Base-by-base conservation (phyloP, 2,329 filamentous ascomycete genomes). In the Talaromyces sp. region DNA sequence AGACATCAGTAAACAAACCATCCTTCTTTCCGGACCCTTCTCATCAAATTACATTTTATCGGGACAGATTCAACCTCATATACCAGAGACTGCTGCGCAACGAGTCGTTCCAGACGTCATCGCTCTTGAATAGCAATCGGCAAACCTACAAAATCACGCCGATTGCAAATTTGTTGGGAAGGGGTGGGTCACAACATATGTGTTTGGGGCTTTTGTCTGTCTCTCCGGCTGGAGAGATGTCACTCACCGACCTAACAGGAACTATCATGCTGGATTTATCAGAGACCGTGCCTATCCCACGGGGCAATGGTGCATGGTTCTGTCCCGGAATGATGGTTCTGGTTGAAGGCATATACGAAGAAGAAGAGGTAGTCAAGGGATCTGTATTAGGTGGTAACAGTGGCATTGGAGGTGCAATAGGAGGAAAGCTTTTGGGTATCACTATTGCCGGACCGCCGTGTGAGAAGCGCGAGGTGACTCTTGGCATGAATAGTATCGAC, bases 261-360 rank as follows among this genome's bases (percentile, higher is more conserved):
- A 94, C 91, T 61, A 96, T 99, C 71, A 84, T 87, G 2, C 82
- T 99, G 1, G 93, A 98, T 70, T 79, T 98, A 11, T 85, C 88
- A 22, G 90, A 94, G 72, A 92, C 94, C 0, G 87, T 88, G 24
- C 87, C 90, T 14, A 89, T 97, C 63, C 93, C 93, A 0, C 88
- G 92, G 66, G 60, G 61, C 13, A 89, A 94, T 73, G 92, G 91
- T 27, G 90, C 91, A 3, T 99, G 93, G 90, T 97, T 97, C 73
- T 88, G 90, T 5, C 93, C 95, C 0, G 96, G 96, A 3, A 98
- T 98, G 93, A 91, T 99, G 57, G 91, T 98, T 3, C 84, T 99
- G 0, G 87, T 97, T 0, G 95, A 99, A 72, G 95, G 95, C 7
- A 88, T 94, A n/a, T 99, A 99, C 73, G 93, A 97, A 75, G 95